These are phyloP conservation scores for Globisporangium spiculum DNA, from an alignment of 352 stramenopile genomes.

Conservation along the genomic window DNA sequence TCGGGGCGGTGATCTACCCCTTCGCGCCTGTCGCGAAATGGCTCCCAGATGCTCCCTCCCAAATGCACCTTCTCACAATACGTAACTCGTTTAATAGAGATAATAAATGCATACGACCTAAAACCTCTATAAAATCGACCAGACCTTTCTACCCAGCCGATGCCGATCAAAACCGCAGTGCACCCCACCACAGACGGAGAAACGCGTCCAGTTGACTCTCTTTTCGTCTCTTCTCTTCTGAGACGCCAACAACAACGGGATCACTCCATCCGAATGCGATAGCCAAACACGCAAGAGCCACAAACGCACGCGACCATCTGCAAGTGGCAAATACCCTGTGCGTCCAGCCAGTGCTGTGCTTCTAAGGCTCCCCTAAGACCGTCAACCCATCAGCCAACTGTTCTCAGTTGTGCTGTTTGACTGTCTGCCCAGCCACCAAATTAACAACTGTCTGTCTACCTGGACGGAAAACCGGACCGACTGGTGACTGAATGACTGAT, in stretches of 20 bases:
- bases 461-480: neutral
- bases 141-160: neutral
- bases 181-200: neutral
- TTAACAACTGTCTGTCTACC: neutral
- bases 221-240: neutral
- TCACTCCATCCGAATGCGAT: neutral
- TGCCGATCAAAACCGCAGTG: neutral
- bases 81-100: neutral
- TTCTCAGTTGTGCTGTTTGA: neutral
- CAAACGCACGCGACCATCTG: neutral
- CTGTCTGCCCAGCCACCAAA: neutral
- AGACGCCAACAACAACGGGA: neutral
- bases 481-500: conserved; percentile 1
- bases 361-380: neutral
- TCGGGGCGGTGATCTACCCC: neutral
- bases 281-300: neutral
- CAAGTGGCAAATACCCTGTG: neutral
- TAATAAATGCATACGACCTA: neutral
- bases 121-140: neutral
- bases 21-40: neutral
- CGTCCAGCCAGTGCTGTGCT: neutral
- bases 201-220: conserved; percentile 5
- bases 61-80: neutral
- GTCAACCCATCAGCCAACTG: neutral
- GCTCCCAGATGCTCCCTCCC: neutral